These are phyloP conservation scores for Arthonia radiata DNA, from an alignment of 495 filamentous ascomycete species.

Conservation along the genomic window DNA sequence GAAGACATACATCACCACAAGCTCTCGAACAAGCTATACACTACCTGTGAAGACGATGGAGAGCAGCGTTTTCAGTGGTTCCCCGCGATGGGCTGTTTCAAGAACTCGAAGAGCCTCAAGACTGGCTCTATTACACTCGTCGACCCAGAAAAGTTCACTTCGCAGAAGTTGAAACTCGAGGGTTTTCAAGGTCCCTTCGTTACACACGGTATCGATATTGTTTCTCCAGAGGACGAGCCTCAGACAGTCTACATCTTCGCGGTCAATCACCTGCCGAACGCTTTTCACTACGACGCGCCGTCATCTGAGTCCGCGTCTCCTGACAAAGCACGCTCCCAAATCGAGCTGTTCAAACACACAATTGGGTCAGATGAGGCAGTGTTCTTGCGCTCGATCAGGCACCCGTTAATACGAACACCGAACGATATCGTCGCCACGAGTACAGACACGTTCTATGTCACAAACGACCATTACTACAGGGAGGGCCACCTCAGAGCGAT, in stretches of 20 bases:
- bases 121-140: not conserved
- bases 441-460: conserved; percentile 27
- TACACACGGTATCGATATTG: conserved; percentile 36
- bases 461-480: conserved; percentile 33
- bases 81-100: conserved; percentile 21
- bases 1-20: conserved; percentile 35
- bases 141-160: not conserved
- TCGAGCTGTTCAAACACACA: conserved; percentile 33
- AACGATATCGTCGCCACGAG: conserved; percentile 30
- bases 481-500: conserved; percentile 20
- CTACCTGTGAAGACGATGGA: conserved; percentile 26
- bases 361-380: not conserved
- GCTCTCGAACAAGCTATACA: conserved; percentile 24
- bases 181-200: conserved; percentile 28
- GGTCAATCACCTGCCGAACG: conserved; percentile 31
- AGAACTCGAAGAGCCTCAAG: conserved; percentile 2
- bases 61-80: conserved; percentile 28
- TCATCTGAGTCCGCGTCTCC: conserved; percentile 9
- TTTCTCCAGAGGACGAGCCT: conserved; percentile 17
- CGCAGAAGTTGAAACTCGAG: conserved; percentile 26
- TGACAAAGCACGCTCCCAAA: conserved; percentile 21
- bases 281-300: conserved; percentile 10
- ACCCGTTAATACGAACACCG: conserved; percentile 26
- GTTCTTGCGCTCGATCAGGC: conserved; percentile 21
- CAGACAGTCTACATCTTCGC: conserved; percentile 33